Conservation (phyloP, 192 early-diverging fungal genomes). For the Globomyces pollinis-pini region DNA sequence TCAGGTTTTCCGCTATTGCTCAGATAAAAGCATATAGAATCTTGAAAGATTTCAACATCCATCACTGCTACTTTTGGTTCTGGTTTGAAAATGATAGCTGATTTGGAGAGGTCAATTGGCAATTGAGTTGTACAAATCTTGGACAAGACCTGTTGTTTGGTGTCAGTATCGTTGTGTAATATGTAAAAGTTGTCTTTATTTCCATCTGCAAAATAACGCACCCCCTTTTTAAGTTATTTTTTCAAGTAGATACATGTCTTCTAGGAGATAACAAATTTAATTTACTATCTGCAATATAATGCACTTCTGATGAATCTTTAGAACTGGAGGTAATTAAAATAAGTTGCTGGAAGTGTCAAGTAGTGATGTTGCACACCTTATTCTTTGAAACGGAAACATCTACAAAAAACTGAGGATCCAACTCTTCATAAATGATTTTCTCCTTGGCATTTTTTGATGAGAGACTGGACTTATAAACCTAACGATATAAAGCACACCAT, state of each 20-base stretch:
- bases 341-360: background rate
- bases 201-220: background rate
- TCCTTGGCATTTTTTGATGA: background rate
- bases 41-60: background rate
- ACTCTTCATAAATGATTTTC: background rate
- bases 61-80: no score
- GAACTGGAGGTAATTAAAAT: background rate
- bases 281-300: background rate
- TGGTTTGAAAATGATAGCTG: background rate
- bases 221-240: background rate
- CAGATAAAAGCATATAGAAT: background rate
- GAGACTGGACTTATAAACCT: background rate
- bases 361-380: no score
- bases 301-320: background rate
- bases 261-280: background rate
- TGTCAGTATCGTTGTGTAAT: background rate
- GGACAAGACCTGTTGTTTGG: background rate
- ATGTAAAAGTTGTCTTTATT: background rate
- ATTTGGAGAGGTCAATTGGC: background rate
- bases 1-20: background rate
- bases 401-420: conserved; percentile 1
- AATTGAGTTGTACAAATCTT: background rate
- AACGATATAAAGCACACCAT: no score
- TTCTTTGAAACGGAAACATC: conserved; percentile 6
- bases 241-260: no score